Conservation (phyloP, 2,329 filamentous ascomycete species). For the Apiospora saccharicola region DNA sequence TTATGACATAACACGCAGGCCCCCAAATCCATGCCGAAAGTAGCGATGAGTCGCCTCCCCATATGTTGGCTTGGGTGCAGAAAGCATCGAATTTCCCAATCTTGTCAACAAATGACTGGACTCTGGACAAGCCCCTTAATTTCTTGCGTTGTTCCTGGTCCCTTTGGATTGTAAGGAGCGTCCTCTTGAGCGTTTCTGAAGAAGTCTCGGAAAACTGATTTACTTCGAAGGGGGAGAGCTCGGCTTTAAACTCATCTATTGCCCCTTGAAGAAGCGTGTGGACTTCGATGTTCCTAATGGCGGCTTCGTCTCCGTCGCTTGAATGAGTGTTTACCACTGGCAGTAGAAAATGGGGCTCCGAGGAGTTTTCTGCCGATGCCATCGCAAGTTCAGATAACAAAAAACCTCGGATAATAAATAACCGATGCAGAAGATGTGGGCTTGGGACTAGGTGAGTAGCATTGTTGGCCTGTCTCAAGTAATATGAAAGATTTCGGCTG, state of each 20-base stretch:
- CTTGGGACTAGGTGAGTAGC: too few relatives aligned
- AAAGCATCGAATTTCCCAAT: neutral
- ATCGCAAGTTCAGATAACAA: too few relatives aligned
- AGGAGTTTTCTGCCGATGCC: too few relatives aligned
- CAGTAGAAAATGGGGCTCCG: too few relatives aligned
- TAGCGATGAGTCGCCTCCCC: neutral
- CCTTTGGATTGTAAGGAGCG: neutral
- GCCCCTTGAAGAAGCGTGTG: too few relatives aligned
- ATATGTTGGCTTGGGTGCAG: neutral
- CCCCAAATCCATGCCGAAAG: constrained; percentile 11
- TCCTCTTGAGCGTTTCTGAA: neutral
- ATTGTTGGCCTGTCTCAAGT: too few relatives aligned
- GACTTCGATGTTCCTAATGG: too few relatives aligned
- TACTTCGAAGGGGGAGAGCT: neutral
- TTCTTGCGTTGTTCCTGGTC: neutral
- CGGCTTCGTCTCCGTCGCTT: too few relatives aligned
- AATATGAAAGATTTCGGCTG: too few relatives aligned
- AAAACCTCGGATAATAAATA: too few relatives aligned
- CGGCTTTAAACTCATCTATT: neutral
- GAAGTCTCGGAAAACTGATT: neutral
- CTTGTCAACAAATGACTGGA: neutral
- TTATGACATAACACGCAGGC: neutral
- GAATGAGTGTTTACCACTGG: too few relatives aligned
- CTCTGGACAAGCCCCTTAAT: neutral
- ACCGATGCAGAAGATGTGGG: too few relatives aligned